Evolutionary conservation across 805 yeast genomes (phyloP), one percentile per base, ranked within the genome.

Genomic region (Yamadazyma ubonensis): DNA sequence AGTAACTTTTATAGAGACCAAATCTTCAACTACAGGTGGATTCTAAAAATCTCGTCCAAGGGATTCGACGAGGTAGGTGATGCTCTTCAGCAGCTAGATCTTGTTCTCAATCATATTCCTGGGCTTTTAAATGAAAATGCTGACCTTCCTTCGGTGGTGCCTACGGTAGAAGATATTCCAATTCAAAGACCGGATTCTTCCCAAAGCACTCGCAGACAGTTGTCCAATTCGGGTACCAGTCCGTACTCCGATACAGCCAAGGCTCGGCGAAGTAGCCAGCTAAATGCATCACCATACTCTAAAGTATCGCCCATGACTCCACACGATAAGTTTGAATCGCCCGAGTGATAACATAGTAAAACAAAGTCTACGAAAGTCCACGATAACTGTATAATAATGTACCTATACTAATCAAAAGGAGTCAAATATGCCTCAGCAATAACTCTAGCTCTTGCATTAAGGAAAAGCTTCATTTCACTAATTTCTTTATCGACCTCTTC

Each of bases 401-500:
- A 23, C n/a, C 26, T 23, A 23, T 23, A 23, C 55, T 64, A 86
- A 57, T 87, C 96, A 58, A 89, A 88, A 37, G 93, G 95, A 30
- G 90, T 85, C 52, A 91, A 73, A 63, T 89, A 91, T 6, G 96
- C 91, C 65, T 93, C 99, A 19, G 99, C 99, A 35, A 89, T 95
- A 46, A 88, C 91, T 71, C 99, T 84, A 10, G 99, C 99, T 59
- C 99, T 79, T 10, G 99, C 96, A 58, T 93, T 93, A 61, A 93
- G 77, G 63, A 91, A 93, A 62, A 93, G 75, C 67, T 93, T 93
- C 95, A 93, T 93, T 62, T 93, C 99, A 64, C 96, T 87, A 57
- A 93, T 93, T 65, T 93, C 99, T 70, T 89, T 91, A 64, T 93
- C 99, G 14, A 93, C 99, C 57, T 90, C 99, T 64, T 93, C 98